These are phyloP conservation scores for Annulohypoxylon stygium DNA, from an alignment of 495 filamentous ascomycete species.

Conservation along the genomic window DNA sequence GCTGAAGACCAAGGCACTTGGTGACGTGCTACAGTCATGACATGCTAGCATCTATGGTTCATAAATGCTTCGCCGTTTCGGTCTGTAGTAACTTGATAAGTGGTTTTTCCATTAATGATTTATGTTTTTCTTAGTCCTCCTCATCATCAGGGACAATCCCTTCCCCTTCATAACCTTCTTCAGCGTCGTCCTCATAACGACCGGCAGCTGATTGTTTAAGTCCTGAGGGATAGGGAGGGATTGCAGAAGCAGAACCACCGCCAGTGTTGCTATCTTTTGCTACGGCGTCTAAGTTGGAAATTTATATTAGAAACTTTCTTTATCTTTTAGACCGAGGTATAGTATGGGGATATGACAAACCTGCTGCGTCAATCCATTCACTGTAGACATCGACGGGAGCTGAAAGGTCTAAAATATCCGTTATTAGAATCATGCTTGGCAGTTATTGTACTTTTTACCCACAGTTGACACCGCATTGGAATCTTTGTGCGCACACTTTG, in stretches of 20 bases:
- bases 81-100: background rate
- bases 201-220: constrained; percentile 59
- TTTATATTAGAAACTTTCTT: constrained; percentile 36
- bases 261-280: constrained; percentile 55
- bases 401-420: constrained; percentile 74
- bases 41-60: background rate
- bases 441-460: constrained; percentile 49
- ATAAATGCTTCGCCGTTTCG: background rate
- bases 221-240: constrained; percentile 44
- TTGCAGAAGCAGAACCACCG: constrained; percentile 38
- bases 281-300: constrained; percentile 53
- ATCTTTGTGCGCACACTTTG: constrained; percentile 92
- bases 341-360: constrained; percentile 65
- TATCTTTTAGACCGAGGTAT: constrained; percentile 34
- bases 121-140: constrained; percentile 48
- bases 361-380: constrained; percentile 98
- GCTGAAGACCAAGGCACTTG: background rate
- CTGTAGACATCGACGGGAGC: constrained; percentile 94
- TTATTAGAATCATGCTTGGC: constrained; percentile 11
- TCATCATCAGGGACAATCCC: constrained; percentile 61
- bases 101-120: background rate
- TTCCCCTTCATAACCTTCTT: constrained; percentile 61
- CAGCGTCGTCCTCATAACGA: constrained; percentile 62
- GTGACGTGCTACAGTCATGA: background rate
- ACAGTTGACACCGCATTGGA: constrained; percentile 95